phyloP scores from a whole-genome alignment of 805 yeast genomes.

The Saturnispora saitoi region DNA sequence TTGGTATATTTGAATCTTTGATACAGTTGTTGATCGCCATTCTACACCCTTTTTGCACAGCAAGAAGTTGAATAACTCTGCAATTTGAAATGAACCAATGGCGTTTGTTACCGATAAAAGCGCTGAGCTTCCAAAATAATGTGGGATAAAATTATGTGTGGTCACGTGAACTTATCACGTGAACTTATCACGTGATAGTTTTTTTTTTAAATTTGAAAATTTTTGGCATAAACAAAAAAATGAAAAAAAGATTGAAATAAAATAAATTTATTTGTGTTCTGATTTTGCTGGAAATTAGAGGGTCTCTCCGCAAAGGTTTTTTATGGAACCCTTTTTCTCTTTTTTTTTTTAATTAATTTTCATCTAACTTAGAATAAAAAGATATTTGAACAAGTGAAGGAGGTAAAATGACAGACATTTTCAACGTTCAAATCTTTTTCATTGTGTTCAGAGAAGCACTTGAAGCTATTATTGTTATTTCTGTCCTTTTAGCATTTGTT shows the following conservation, averaged over 20 bases:
- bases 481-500: constrained; percentile 84
- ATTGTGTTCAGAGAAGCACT: constrained; percentile 88
- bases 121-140: background rate
- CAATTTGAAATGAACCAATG: too few relatives aligned
- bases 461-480: constrained; percentile 87
- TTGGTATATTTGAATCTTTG: too few relatives aligned
- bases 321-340: background rate
- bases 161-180: background rate
- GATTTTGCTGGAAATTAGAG: too few relatives aligned
- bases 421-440: constrained; percentile 72
- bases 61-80: too few relatives aligned
- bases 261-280: too few relatives aligned
- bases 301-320: too few relatives aligned
- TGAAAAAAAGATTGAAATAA: too few relatives aligned
- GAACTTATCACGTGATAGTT: too few relatives aligned
- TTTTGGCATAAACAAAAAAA: background rate
- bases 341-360: background rate
- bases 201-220: background rate
- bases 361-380: background rate
- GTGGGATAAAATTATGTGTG: background rate
- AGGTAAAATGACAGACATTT: constrained; percentile 33
- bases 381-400: background rate
- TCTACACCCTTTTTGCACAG: too few relatives aligned
- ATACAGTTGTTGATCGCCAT: too few relatives aligned
- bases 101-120: background rate